These are phyloP conservation scores for Lyophyllum shimeji DNA, from an alignment of 768 basidiomycete species.

Conservation along the genomic window DNA sequence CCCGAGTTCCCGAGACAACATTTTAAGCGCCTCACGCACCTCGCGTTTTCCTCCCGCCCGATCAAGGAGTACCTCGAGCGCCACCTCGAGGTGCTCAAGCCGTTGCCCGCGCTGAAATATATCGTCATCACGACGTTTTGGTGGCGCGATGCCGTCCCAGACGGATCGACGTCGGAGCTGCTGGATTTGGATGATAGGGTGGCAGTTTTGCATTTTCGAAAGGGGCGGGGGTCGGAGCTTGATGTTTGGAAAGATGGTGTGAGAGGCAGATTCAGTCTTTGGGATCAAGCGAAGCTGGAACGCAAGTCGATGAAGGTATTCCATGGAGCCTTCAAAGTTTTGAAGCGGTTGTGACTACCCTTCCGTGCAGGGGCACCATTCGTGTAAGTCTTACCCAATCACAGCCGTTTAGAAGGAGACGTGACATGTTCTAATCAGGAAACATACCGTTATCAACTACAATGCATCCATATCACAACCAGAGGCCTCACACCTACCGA, in stretches of 20 bases:
- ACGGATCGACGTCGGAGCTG: not conserved
- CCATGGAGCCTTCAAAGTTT: slow-evolving; percentile 4
- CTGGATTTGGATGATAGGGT: slow-evolving; percentile 14
- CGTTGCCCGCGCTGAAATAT: slow-evolving; percentile 3
- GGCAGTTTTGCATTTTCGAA: slow-evolving; percentile 12
- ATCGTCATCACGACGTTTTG: slow-evolving; percentile 11
- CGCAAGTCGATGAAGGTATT: slow-evolving; percentile 10
- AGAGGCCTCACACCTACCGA: too few relatives aligned
- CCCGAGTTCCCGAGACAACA: slow-evolving; percentile 14
- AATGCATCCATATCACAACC: too few relatives aligned
- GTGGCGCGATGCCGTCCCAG: slow-evolving; percentile 8
- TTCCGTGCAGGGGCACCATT: too few relatives aligned
- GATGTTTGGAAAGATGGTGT: slow-evolving; percentile 12
- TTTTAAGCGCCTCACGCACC: slow-evolving; percentile 14
- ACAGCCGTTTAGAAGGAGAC: too few relatives aligned
- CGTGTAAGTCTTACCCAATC: too few relatives aligned
- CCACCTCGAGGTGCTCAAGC: slow-evolving; percentile 7
- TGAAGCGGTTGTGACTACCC: not conserved
- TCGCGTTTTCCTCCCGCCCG: slow-evolving; percentile 15
- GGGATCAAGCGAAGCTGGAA: slow-evolving; percentile 13
- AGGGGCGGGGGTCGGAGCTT: slow-evolving; percentile 12
- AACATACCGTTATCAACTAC: too few relatives aligned
- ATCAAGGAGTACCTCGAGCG: slow-evolving; percentile 9
- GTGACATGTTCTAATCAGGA: too few relatives aligned
- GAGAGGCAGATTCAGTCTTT: slow-evolving; percentile 12